Conservation (phyloP, 2,329 filamentous ascomycete genomes). For the Lachnum nothofagi region DNA sequence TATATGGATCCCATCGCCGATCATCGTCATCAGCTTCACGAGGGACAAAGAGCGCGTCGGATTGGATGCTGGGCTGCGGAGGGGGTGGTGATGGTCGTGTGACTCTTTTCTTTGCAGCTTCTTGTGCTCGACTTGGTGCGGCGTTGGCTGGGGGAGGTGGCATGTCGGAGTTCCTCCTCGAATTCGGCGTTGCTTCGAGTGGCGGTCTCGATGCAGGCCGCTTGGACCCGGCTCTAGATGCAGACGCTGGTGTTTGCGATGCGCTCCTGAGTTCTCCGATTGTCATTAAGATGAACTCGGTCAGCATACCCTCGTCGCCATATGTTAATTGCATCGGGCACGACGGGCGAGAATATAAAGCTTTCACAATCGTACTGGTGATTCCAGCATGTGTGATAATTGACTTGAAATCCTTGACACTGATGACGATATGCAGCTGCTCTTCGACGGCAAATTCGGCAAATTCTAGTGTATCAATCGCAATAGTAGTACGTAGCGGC, state of each 20-base stretch:
- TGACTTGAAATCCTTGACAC: conserved; percentile 76
- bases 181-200: conserved; percentile 26
- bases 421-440: conserved; percentile 72
- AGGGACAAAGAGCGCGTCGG: conserved; percentile 66
- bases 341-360: conserved; percentile 65
- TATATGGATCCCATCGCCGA: conserved; percentile 65
- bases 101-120: conserved; percentile 27
- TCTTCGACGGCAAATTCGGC: conserved; percentile 69
- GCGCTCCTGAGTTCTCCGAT: conserved; percentile 53
- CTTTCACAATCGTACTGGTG: conserved; percentile 59
- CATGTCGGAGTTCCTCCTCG: conserved; percentile 27
- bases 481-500: conserved; percentile 73
- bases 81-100: conserved; percentile 49
- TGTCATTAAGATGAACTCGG: conserved; percentile 79
- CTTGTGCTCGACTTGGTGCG: conserved; percentile 18
- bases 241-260: conserved; percentile 26
- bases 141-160: conserved; percentile 24
- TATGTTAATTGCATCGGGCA: conserved; percentile 71
- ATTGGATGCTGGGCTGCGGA: conserved; percentile 53
- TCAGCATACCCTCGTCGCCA: conserved; percentile 60
- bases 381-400: conserved; percentile 72
- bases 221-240: conserved; percentile 24
- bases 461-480: conserved; percentile 71
- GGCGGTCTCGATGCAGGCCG: conserved; percentile 26
- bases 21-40: conserved; percentile 55